Percentiles rank a stretch among this genome's conserved stretches.
phyloP scores from a whole-genome alignment of 306 rosid genomes.

The Rosa rugosa region DNA sequence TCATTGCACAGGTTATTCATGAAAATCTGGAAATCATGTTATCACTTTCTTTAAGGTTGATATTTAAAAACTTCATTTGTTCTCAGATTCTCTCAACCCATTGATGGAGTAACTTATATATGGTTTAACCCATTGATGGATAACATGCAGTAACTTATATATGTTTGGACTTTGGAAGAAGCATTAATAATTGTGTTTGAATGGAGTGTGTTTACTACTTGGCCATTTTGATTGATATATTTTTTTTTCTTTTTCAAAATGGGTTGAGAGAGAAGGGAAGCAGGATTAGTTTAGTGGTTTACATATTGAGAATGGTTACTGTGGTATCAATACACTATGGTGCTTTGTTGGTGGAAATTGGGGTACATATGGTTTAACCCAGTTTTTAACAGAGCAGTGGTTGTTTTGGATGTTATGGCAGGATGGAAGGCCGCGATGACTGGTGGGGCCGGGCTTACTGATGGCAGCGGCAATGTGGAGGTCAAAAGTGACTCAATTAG shows the following conservation, averaged over 20 bases:
- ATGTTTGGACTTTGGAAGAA: no score
- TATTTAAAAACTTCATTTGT: no score
- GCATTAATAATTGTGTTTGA: no score
- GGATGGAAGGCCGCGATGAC: conserved; percentile 71
- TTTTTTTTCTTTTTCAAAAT: background rate
- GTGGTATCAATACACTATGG: background rate
- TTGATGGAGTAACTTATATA: no score
- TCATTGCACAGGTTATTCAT: no score
- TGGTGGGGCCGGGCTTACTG: conserved; percentile 35
- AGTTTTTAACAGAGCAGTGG: conserved; percentile 94
- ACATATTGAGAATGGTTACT: background rate
- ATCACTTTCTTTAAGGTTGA: no score
- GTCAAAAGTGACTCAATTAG: conserved; percentile 25
- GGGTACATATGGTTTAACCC: conserved; percentile 51
- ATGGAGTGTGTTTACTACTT: no score
- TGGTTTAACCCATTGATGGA: no score
- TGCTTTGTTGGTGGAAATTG: conserved; percentile 34
- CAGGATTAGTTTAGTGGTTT: background rate
- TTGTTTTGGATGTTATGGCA: conserved; percentile 87
- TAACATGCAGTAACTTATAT: no score
- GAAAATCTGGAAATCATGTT: no score
- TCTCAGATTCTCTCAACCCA: no score
- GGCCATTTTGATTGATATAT: no score
- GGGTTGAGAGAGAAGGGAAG: background rate
- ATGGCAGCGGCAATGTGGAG: conserved; percentile 26